Evolutionary conservation across 208 protist genomes (phyloP).

Genomic region (Strigomonas culicis): DNA sequence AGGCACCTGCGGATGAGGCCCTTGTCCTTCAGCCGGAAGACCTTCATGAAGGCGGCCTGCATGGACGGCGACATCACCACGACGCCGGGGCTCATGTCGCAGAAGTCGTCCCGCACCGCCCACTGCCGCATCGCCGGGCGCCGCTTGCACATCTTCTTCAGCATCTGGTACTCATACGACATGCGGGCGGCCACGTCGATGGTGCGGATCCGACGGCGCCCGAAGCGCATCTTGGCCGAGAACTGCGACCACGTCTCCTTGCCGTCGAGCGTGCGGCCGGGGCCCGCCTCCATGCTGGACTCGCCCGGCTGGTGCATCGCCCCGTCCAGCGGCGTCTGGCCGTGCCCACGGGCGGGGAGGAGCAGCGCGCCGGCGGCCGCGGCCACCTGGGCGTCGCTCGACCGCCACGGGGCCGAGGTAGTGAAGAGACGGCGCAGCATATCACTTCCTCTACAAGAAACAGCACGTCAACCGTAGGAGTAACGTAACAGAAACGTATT

Average conservation of each 20-base stretch:
- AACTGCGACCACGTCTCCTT: slow-evolving; percentile 89
- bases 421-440: too few relatives aligned
- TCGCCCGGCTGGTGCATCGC: slow-evolving; percentile 76
- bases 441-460: too few relatives aligned
- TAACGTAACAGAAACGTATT: too few relatives aligned
- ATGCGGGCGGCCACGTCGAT: slow-evolving; percentile 91
- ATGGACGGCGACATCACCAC: slow-evolving; percentile 89
- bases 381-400: neutral
- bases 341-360: slow-evolving; percentile 5
- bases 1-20: slow-evolving; percentile 76
- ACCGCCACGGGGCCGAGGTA: neutral
- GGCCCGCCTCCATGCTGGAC: slow-evolving; percentile 42
- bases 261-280: slow-evolving; percentile 49
- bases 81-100: slow-evolving; percentile 81
- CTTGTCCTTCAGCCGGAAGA: slow-evolving; percentile 85
- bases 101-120: slow-evolving; percentile 82
- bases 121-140: slow-evolving; percentile 87
- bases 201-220: slow-evolving; percentile 67
- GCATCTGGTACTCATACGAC: slow-evolving; percentile 91
- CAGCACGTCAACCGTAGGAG: too few relatives aligned
- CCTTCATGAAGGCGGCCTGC: slow-evolving; percentile 89
- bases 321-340: slow-evolving; percentile 28
- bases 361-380: neutral
- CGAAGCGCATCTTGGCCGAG: slow-evolving; percentile 72
- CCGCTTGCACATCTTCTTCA: slow-evolving; percentile 84